Percentiles rank a stretch among this genome's conserved stretches.
phyloP scores from a whole-genome alignment of 352 stramenopile genomes.

The Globisporangium yorkense region DNA sequence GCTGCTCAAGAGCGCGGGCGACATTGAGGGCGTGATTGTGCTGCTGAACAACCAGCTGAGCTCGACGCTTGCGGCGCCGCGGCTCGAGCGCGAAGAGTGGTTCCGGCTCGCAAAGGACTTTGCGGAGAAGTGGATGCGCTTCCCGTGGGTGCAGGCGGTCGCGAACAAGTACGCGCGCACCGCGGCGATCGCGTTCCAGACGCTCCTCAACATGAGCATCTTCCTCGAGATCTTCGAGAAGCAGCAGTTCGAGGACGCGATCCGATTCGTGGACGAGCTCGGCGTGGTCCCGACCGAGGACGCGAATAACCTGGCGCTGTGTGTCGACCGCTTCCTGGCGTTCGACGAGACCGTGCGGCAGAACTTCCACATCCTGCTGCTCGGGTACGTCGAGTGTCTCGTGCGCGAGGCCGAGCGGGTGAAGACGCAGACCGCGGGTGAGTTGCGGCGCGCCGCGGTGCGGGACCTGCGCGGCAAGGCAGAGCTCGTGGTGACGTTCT shows the following conservation, averaged over 20 bases:
- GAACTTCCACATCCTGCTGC: slow-evolving; percentile 80
- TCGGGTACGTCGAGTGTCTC: slow-evolving; percentile 86
- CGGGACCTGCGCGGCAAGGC: slow-evolving; percentile 61
- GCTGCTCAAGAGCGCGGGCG: slow-evolving; percentile 72
- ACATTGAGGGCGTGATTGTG: slow-evolving; percentile 68
- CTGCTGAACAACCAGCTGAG: slow-evolving; percentile 74
- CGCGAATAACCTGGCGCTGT: slow-evolving; percentile 49
- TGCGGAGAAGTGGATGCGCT: slow-evolving; percentile 83
- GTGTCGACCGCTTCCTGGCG: slow-evolving; percentile 78
- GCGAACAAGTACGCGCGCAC: slow-evolving; percentile 66
- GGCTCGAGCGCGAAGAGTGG: slow-evolving; percentile 68
- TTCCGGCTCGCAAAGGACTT: slow-evolving; percentile 81
- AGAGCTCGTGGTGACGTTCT: slow-evolving; percentile 81
- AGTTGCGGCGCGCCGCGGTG: slow-evolving; percentile 40
- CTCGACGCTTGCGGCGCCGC: slow-evolving; percentile 49
- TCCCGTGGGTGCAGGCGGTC: slow-evolving; percentile 74
- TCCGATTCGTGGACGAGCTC: slow-evolving; percentile 77
- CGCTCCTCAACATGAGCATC: slow-evolving; percentile 80
- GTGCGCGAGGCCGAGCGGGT: slow-evolving; percentile 75
- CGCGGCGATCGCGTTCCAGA: slow-evolving; percentile 76
- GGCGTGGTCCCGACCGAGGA: slow-evolving; percentile 65
- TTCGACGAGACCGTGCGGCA: slow-evolving; percentile 79
- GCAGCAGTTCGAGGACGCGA: slow-evolving; percentile 77
- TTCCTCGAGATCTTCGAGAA: slow-evolving; percentile 83
- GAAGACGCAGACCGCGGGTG: slow-evolving; percentile 61